Base-by-base conservation (phyloP, 2,329 filamentous ascomycete species). In the Didymellaceae sp. region DNA sequence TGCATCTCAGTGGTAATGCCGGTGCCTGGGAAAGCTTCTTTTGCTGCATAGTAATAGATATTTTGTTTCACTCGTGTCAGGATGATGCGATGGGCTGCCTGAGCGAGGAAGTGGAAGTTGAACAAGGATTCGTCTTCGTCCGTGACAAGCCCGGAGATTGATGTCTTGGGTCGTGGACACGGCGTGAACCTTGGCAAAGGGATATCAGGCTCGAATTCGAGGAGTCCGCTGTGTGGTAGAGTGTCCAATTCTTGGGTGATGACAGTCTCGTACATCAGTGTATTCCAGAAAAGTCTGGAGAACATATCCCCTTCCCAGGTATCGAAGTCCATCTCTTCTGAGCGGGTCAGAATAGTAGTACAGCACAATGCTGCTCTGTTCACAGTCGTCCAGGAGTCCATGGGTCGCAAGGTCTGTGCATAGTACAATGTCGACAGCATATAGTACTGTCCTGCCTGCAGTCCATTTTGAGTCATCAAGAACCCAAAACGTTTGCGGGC, bases 281-380 rank as follows among this genome's bases (percentile, higher is more conserved):
- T 79, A 48, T 78, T 81, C 80, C 80, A 83, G 55, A 81, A 83
- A 1, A 82, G 72, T 14, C 80, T 72, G 2, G 79, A 80, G 51
- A 82, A 77, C 79, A 83, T 82, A 61, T 83, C 80, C 5, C 78
- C 77, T 52, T 80, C 77, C 80, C 80, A 83, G 22, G 77, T 67
- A 47, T 82, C 75, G 44, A 72, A 80, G 71, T 77, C 75, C 21
- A 70, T 53, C 5, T 58, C 50, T 26, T 62, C 72, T 28, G 65
- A 75, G 61, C 78, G 78, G 25, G 77, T 78, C 41, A 81, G 59
- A n/a, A 76, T 70, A 32, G 65, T 71, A 13, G 80, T 72, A 58
- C 80, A 82, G 52, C 78, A 80, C 4, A 77, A 70, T 0, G 78
- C 78, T 5, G 80, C 80, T 31, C 80, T 76, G 47, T 78, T 79